These are phyloP conservation scores for Gracilariopsis chorda DNA, from an alignment of 23 red algal genomes.

Conservation along the genomic window DNA sequence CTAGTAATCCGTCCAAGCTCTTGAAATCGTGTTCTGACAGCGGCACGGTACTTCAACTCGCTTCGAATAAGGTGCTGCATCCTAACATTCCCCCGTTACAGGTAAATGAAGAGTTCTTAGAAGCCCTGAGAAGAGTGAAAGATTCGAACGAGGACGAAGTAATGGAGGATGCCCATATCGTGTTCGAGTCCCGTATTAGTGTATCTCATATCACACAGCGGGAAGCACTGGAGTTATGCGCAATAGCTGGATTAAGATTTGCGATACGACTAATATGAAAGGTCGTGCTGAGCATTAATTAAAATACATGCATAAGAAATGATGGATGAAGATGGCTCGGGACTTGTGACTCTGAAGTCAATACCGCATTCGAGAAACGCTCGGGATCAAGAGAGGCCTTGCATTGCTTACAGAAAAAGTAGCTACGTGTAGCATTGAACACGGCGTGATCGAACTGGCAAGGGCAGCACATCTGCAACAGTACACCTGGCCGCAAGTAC, in stretches of 20 bases:
- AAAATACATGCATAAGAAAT: not conserved
- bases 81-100: not conserved
- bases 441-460: too few species aligned
- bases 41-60: not conserved
- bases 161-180: not conserved
- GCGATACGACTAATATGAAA: slow-evolving; percentile 24
- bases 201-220: not conserved
- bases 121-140: not conserved
- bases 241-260: not conserved
- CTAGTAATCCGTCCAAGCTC: not conserved
- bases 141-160: not conserved
- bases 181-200: not conserved
- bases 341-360: too few species aligned
- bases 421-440: too few species aligned
- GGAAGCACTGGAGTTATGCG: slow-evolving; percentile 21
- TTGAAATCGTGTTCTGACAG: not conserved
- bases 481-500: too few species aligned
- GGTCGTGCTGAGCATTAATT: not conserved
- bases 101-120: slow-evolving; percentile 30
- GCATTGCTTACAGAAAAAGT: too few species aligned
- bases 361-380: too few species aligned
- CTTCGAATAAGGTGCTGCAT: not conserved
- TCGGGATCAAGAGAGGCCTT: too few species aligned
- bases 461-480: too few species aligned
- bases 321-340: too few species aligned